These are phyloP conservation scores for Coemansia reversa DNA, from an alignment of 192 early-diverging fungal genomes.

Conservation along the genomic window DNA sequence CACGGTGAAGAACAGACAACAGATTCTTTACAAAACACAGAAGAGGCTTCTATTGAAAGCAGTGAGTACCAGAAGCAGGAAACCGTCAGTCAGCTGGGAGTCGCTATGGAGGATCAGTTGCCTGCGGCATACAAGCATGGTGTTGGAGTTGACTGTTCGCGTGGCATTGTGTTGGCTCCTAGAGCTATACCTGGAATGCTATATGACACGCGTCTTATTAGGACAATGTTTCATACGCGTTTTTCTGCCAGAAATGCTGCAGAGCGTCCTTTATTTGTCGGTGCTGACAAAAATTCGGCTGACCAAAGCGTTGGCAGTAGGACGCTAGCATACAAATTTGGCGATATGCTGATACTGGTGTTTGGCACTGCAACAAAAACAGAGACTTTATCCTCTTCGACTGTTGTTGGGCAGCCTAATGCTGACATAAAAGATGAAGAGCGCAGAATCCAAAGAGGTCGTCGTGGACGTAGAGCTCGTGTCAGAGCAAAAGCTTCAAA, in stretches of 20 bases:
- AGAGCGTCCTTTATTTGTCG: constrained; percentile 22
- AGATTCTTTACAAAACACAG: neutral
- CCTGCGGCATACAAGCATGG: constrained; percentile 45
- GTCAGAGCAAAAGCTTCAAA: neutral
- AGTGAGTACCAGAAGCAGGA: constrained; percentile 6
- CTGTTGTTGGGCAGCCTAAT: constrained; percentile 1
- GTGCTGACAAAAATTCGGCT: neutral
- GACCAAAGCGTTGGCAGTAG: constrained; percentile 10
- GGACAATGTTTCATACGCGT: constrained; percentile 11
- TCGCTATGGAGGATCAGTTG: constrained; percentile 40
- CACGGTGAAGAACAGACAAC: neutral
- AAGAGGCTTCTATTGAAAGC: constrained; percentile 3
- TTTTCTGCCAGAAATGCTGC: neutral
- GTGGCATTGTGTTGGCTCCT: constrained; percentile 46
- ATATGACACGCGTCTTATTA: constrained; percentile 38
- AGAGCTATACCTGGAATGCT: constrained; percentile 37
- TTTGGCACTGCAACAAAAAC: constrained; percentile 1
- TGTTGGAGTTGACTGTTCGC: constrained; percentile 33
- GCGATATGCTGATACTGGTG: constrained; percentile 40
- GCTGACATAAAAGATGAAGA: constrained; percentile 5
- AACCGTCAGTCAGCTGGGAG: constrained; percentile 24
- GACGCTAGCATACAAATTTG: constrained; percentile 46
- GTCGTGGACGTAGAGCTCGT: neutral
- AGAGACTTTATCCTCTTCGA: too few species aligned
- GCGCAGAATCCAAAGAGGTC: neutral